phyloP scores from a whole-genome alignment of 805 yeast genomes.

The Myxozyma neotropica region DNA sequence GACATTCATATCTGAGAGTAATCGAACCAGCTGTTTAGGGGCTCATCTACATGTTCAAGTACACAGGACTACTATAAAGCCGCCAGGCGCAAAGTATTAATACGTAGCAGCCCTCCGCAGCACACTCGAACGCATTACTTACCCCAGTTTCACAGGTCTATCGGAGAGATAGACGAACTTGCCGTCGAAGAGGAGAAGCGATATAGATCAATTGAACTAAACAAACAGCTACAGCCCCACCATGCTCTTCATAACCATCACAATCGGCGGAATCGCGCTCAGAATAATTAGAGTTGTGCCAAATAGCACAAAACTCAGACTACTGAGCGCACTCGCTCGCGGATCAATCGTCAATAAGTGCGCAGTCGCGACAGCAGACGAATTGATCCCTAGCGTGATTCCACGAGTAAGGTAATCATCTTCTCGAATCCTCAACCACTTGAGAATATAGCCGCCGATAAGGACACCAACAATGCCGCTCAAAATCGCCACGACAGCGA shows the following conservation, averaged over 20 bases:
- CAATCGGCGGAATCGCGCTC: slow-evolving; percentile 61
- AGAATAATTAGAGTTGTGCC: slow-evolving; percentile 74
- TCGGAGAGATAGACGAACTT: too few species aligned
- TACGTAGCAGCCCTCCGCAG: too few species aligned
- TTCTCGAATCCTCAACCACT: slow-evolving; percentile 53
- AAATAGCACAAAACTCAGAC: slow-evolving; percentile 67
- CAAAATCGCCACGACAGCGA: slow-evolving; percentile 77
- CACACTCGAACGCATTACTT: too few species aligned
- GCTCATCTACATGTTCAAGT: too few species aligned
- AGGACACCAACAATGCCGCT: slow-evolving; percentile 77
- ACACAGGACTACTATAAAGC: too few species aligned
- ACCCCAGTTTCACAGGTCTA: too few species aligned
- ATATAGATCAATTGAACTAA: background rate
- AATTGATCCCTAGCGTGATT: slow-evolving; percentile 71
- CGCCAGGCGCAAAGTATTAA: too few species aligned
- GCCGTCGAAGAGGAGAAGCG: too few species aligned
- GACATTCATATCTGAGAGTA: too few species aligned
- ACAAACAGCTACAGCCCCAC: slow-evolving; percentile 46
- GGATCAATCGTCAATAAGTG: slow-evolving; percentile 69
- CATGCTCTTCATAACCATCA: slow-evolving; percentile 50
- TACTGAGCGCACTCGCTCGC: slow-evolving; percentile 77
- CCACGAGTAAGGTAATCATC: slow-evolving; percentile 77
- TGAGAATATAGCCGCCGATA: slow-evolving; percentile 58
- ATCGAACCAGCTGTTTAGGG: too few species aligned
- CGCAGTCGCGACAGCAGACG: slow-evolving; percentile 84